Conservation (phyloP, 345 rosid species). For the Eucalyptus curtisii region DNA sequence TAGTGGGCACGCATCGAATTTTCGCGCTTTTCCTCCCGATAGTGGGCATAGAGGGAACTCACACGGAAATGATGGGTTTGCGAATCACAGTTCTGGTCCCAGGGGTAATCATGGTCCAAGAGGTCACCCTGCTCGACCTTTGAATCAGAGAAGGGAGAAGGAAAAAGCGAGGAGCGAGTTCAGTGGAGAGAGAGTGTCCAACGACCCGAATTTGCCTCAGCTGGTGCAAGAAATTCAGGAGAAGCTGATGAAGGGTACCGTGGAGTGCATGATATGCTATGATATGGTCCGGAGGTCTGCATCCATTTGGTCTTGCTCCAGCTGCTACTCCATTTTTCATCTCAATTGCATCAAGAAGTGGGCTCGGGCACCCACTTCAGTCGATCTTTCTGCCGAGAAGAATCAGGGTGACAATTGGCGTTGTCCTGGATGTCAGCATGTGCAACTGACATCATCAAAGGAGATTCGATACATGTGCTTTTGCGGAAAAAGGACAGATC, state of each 20-base stretch:
- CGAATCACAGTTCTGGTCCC: not conserved
- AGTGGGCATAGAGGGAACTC: not conserved
- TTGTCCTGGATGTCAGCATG: conserved; percentile 95
- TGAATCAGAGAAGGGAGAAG: conserved; percentile 29
- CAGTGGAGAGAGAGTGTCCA: conserved; percentile 7
- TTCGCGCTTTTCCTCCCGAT: conserved; percentile 7
- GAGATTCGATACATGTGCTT: conserved; percentile 79
- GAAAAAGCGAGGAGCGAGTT: conserved; percentile 11
- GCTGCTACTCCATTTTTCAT: conserved; percentile 92
- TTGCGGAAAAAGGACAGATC: conserved; percentile 79
- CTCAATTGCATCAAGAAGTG: conserved; percentile 87
- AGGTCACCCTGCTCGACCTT: conserved; percentile 7
- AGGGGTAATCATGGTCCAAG: conserved; percentile 13
- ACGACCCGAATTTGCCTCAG: conserved; percentile 66
- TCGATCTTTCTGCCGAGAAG: conserved; percentile 70
- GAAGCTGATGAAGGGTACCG: conserved; percentile 52
- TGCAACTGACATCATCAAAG: conserved; percentile 58
- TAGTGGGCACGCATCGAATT: not conserved
- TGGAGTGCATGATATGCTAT: conserved; percentile 97
- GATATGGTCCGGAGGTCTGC: conserved; percentile 83
- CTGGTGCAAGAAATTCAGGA: conserved; percentile 91
- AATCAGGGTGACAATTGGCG: conserved; percentile 91
- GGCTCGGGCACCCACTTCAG: conserved; percentile 91
- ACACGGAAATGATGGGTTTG: not conserved
- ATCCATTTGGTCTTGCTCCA: conserved; percentile 84